Base-by-base conservation (phyloP, 1,284 basidiomycete species). In the Apiotrichum montevideense region DNA sequence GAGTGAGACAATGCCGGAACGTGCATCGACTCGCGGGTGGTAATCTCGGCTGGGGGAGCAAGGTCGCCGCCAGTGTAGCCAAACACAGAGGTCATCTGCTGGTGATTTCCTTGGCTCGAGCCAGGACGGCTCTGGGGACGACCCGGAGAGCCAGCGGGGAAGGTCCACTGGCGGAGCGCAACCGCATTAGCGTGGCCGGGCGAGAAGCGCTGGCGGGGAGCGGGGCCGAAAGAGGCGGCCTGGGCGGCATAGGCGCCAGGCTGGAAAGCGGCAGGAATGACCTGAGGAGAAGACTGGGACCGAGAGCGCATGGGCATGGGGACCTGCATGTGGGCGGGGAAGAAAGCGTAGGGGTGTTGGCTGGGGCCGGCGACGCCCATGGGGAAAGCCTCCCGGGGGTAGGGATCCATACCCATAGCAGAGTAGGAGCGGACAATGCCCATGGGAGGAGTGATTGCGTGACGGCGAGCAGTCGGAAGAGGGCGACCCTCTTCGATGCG, bases 221-320 rank as follows among this genome's bases (percentile, higher is more conserved):
- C 60, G 11, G 60, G 60, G n/a, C 60, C 60, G 39, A 56, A 58
- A 10, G 49, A 52, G 0, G 60, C 33, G n/a, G 51, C 32, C 56
- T 62, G 60, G 43, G 58, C 41, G 2, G 54, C 52, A 33, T 49
- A 52, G 9, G 42, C 53, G 29, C 41, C 39, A 15, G 41, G 41
- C n/a, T 42, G 41, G 41, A 42, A 42, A 42, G 10, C n/a, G 41
- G 6, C 35, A 15, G 46, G 46, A 39, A 57, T 37, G 29, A 58
- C 44, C 52, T 63, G 61, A 5, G 61, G 61, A 3, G 58, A 57
- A 42, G 61, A 63, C 58, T 63, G 61, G 7, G 61, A 63, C 10
- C 61, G 58, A 14, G 55, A 52, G 43, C 60, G 60, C 8, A 58
- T 46, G 46, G 47, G 35, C 33, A 43, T 52, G 21, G 42, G 46